Base-by-base conservation (phyloP, 805 yeast species). In the Dipodascus albidus region DNA sequence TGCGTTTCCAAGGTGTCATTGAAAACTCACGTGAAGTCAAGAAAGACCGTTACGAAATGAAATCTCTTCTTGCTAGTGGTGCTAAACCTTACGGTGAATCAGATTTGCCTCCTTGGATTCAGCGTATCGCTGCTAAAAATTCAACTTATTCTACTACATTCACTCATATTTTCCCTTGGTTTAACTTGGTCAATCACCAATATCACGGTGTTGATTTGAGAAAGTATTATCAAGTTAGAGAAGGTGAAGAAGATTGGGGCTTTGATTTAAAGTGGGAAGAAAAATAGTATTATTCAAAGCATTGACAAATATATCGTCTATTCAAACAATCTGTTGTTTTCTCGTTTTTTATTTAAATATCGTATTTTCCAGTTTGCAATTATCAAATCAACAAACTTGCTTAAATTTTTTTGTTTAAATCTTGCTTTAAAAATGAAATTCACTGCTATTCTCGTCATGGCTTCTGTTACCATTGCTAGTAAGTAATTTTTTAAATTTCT, bases 181-280 rank as follows among this genome's bases (percentile, higher is more conserved):
- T 87, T 74, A 87, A 87, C 70, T 72, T 85, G 57, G 88, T 81
- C 49, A 71, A 80, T 66, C 96, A 87, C 68, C 88, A 86, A 60
- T 82, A 80, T 71, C 96, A 87, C 68, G 93, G 91, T 23, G 81
- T 85, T 55, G 84, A 82, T 63, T 72, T 83, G 55, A 74, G 74
- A 63, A 81, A 74, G 63, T 83, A 81, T 60, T 68, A 68, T 56
- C 73, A 65, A 58, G 64, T 66, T n/a, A 55, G 71, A 3, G 76
- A 77, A 3, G 82, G 82, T 50, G 82, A 78, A 66, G 82, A 78
- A 66, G 71, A 66, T 24, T 78, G 82, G 82, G 81, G 80, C 3
- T 76, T 78, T 54, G 58, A 64, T 49, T 55, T 67, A 49, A 56
- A 21, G 31, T 23, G 31, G 31, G 17, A 23, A 6, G 49, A 47